phyloP scores from a whole-genome alignment of 1,284 basidiomycete species.

The Trichosporon sp. region DNA sequence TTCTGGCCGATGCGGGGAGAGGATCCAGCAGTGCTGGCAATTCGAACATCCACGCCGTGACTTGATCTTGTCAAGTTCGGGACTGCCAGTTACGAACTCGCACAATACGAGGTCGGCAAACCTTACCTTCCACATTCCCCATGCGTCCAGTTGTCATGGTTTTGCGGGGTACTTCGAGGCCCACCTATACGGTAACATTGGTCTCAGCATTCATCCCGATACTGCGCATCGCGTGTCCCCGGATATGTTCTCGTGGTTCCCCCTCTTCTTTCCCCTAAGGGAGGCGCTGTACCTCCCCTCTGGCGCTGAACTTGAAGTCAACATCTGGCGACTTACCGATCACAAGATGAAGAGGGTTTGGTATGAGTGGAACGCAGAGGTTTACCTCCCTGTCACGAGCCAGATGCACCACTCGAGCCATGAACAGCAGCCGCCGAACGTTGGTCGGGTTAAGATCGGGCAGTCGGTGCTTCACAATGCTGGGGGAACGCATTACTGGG shows the following conservation, averaged over 20 bases:
- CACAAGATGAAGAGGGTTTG: slow-evolving; percentile 66
- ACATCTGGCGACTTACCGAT: slow-evolving; percentile 89
- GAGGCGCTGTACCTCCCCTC: slow-evolving; percentile 90
- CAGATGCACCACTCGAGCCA: slow-evolving; percentile 8
- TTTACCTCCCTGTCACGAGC: slow-evolving; percentile 60
- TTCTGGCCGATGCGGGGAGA: slow-evolving; percentile 64
- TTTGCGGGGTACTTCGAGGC: slow-evolving; percentile 98
- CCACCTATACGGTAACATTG: slow-evolving; percentile 78
- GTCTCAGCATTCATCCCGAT: slow-evolving; percentile 89
- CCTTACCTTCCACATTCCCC: slow-evolving; percentile 85
- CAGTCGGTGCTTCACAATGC: slow-evolving; percentile 88
- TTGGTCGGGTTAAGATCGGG: slow-evolving; percentile 70
- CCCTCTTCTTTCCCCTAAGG: slow-evolving; percentile 91
- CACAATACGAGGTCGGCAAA: slow-evolving; percentile 77
- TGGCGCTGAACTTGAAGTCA: slow-evolving; percentile 84
- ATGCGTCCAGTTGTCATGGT: slow-evolving; percentile 93
- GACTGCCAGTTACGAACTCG: slow-evolving; percentile 75
- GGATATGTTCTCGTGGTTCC: slow-evolving; percentile 99
- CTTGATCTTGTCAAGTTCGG: slow-evolving; percentile 63
- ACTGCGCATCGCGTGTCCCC: slow-evolving; percentile 74
- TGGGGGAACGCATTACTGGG: slow-evolving; percentile 83
- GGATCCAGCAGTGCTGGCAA: slow-evolving; percentile 93
- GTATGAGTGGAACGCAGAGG: slow-evolving; percentile 98
- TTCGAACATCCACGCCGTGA: slow-evolving; percentile 89
- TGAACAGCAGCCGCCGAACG: slow-evolving; percentile 4